Base-by-base conservation (phyloP, 2,329 filamentous ascomycete species). In the Pyricularia pennisetigena region DNA sequence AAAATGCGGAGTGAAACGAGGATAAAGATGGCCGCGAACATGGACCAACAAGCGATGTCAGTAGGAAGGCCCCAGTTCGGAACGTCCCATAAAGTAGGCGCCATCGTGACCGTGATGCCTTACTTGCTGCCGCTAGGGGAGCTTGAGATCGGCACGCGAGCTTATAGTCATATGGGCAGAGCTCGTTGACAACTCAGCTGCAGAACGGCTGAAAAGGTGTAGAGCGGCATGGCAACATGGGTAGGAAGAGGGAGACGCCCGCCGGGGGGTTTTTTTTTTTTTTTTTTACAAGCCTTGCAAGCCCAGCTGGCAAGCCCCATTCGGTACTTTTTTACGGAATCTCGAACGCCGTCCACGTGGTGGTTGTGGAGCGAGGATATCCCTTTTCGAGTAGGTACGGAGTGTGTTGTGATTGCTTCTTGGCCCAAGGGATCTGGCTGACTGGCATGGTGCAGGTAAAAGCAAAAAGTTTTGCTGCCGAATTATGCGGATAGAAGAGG, bases 1-100 rank as follows among this genome's bases (percentile, higher is more conserved):
- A 72, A 71, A 1, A 76, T 69, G 16, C 75, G 74, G 12, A 76
- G 70, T 2, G 64, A 69, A 28, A 76, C 73, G 23, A 76, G 67
- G 20, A 74, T 29, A 23, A 32, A 65, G 29, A 65, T 30, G 14
- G 26, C 9, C 9, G 29, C 63, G 26, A 65, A 65, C 63, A 65
- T 65, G 14, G 63, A 10, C 63, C 63, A 65, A 65, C 29, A 30
- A 30, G 63, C 63, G 14, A 24, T 65, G 63, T 41, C n/a, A 23
- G 63, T 30, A 9, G 20, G n/a, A 16, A 30, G 8, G 29, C 63
- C 63, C 63, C 63, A 65, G 63, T 65, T 12, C 1, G 29, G n/a
- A 7, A 65, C n/a, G 10, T 14, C 7, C 63, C 63, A 65, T 30
- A 65, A 30, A 35, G 29, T 30, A 65, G 63, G 29, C n/a, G 63